phyloP scores from a whole-genome alignment of 139 green algal species.

The Chlamydomonas eustigma region DNA sequence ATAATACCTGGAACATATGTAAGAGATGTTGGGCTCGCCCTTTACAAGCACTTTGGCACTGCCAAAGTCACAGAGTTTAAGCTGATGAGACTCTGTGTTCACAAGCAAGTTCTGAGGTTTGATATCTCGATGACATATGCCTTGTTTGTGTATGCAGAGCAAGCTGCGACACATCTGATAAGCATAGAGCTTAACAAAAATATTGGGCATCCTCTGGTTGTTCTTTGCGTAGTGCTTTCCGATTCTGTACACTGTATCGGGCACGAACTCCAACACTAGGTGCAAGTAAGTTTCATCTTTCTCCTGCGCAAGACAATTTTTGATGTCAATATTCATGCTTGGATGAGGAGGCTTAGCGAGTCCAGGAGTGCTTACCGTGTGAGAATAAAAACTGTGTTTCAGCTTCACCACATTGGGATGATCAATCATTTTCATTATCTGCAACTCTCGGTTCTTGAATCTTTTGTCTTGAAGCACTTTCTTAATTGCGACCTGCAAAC shows the following conservation, averaged over 20 bases:
- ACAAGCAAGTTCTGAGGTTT: conserved; percentile 94
- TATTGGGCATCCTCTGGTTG: conserved; percentile 87
- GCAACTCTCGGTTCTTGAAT: conserved; percentile 99
- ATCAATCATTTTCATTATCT: conserved; percentile 96
- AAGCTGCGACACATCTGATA: conserved; percentile 92
- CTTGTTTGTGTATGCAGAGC: conserved; percentile 74
- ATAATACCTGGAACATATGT: conserved; percentile 97
- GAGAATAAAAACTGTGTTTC: conserved; percentile 96
- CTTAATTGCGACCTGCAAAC: conserved; percentile 93
- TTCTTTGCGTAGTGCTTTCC: conserved; percentile 94
- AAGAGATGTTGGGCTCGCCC: conserved; percentile 98
- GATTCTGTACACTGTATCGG: conserved; percentile 95
- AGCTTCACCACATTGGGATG: conserved; percentile 97
- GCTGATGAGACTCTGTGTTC: conserved; percentile 85
- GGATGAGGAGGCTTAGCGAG: too few species aligned
- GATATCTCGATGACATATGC: conserved; percentile 94
- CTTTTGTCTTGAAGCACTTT: conserved; percentile 99
- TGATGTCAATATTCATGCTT: too few species aligned
- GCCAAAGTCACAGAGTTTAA: conserved; percentile 99
- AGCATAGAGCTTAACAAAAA: conserved; percentile 93
- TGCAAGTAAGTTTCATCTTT: conserved; percentile 87
- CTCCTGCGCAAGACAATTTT: background rate
- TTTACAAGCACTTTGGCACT: conserved; percentile 89
- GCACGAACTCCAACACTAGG: conserved; percentile 97
- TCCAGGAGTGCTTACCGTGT: too few species aligned